phyloP scores from a whole-genome alignment of 2,329 filamentous ascomycete species.

The Thielaviopsis musarum region DNA sequence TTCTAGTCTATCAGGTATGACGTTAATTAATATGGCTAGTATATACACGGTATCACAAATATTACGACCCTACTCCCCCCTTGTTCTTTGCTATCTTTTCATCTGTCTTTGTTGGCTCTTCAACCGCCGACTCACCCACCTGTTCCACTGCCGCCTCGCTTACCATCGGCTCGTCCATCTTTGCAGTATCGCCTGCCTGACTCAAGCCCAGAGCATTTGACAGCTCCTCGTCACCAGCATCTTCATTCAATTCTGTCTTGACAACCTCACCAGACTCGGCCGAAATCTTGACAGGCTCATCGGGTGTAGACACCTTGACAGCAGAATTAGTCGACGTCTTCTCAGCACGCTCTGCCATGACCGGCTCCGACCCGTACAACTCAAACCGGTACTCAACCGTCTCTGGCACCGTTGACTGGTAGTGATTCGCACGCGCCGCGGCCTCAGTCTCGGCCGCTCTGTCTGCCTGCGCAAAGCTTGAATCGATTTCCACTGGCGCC shows the following conservation, averaged over 20 bases:
- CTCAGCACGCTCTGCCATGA: background rate
- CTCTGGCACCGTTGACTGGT: slow-evolving; percentile 14
- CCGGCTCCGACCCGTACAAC: slow-evolving; percentile 25
- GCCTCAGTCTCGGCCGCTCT: background rate
- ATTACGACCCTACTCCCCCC: background rate
- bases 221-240: background rate
- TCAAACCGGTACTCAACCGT: slow-evolving; percentile 24
- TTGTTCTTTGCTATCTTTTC: background rate
- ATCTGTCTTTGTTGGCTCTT: background rate
- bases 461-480: slow-evolving; percentile 18
- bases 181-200: background rate
- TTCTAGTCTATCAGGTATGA: no score
- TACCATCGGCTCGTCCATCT: no score
- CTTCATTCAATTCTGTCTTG: background rate
- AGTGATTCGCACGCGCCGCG: background rate
- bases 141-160: no score
- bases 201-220: background rate
- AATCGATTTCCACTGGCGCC: slow-evolving; percentile 35
- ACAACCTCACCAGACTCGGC: background rate
- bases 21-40: no score
- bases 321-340: background rate
- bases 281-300: no score
- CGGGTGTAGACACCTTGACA: background rate
- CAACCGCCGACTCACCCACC: no score
- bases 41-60: background rate